Evolutionary conservation across 2,329 filamentous ascomycete genomes (phyloP), one percentile per base, ranked within the genome.

Genomic region (Calcarisporium arbuscula): DNA sequence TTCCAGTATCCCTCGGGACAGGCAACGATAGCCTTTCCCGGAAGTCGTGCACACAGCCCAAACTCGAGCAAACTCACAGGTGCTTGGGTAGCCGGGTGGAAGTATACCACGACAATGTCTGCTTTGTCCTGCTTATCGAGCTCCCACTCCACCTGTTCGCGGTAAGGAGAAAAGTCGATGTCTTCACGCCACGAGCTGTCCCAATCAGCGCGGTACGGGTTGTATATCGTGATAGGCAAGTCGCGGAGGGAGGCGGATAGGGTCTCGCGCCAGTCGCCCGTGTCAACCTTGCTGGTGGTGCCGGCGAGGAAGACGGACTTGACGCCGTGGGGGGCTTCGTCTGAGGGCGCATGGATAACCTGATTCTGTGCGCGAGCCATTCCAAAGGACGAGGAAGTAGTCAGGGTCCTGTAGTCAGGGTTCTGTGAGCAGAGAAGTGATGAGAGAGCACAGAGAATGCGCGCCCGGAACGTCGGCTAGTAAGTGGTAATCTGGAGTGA

Each of bases 61-160:
- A 82, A 53, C 55, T 82, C 78, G 28, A 82, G 53, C 47, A 82
- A 53, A 21, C 69, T 77, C 18, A 81, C 64, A 2, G 74, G 72
- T 7, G 74, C 74, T 30, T 62, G 57, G 0, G 72, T 76, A 4
- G 43, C 55, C 2, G 63, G 58, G 29, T 73, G 65, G 36, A 81
- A 75, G 50, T 72, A 77, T 35, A 82, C 60, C 17, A 71, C 68
- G 6, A 81, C 57, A 5, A 81, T 47, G 44, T 70, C 64, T 0
- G 72, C 72, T 2, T 42, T 40, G 11, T 74, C 67, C 42, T 76
- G 68, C 52, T 65, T 73, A 12, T 68, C 60, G 3, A 82, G 60
- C 57, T 83, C 79, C 77, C 79, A 82, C 19, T 65, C 54, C 0
- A 76, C 65, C 50, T 83, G 79, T 25, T 67, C 54, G 0, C 57